These are phyloP conservation scores for Penicillium sp. DNA, from an alignment of 2,329 filamentous ascomycete species.

Conservation along the genomic window DNA sequence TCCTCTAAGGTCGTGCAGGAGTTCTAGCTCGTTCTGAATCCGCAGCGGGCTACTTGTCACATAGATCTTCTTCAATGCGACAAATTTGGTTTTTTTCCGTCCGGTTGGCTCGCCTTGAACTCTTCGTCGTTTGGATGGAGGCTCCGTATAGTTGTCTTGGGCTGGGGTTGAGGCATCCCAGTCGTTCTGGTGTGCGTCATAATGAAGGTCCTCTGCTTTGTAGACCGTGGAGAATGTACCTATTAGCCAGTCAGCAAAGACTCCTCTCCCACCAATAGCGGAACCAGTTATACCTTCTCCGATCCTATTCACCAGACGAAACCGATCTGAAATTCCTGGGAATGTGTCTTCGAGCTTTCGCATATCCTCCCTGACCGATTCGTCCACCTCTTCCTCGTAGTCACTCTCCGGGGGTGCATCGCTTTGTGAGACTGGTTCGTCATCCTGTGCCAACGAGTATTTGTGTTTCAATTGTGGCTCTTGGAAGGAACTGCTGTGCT, in stretches of 20 bases:
- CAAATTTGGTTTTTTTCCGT: conserved; percentile 59
- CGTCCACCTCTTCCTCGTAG: conserved; percentile 36
- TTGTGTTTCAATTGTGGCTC: conserved; percentile 9
- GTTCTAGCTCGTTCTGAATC: conserved; percentile 91
- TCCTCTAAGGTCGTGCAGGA: conserved; percentile 75
- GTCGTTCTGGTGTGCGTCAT: conserved; percentile 71
- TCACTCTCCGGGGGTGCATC: conserved; percentile 16
- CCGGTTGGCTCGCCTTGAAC: conserved; percentile 34
- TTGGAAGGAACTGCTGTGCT: conserved; percentile 16
- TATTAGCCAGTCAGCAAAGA: conserved; percentile 31
- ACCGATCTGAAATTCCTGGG: conserved; percentile 71
- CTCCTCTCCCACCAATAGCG: not conserved
- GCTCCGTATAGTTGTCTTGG: conserved; percentile 59
- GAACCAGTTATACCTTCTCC: conserved; percentile 64
- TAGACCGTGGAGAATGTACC: conserved; percentile 98
- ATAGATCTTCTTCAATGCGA: conserved; percentile 99
- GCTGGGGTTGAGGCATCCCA: conserved; percentile 68
- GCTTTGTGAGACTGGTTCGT: conserved; percentile 9
- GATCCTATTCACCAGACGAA: conserved; percentile 88
- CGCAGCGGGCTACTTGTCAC: conserved; percentile 89
- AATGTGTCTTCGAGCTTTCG: conserved; percentile 72
- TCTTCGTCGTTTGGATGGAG: conserved; percentile 51
- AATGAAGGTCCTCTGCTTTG: conserved; percentile 88
- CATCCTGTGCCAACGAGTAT: conserved; percentile 15
- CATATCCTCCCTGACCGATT: conserved; percentile 71